Percentiles rank a stretch among this genome's conserved stretches.
phyloP scores from a whole-genome alignment of 495 filamentous ascomycete species.

The Pyronema domesticum region DNA sequence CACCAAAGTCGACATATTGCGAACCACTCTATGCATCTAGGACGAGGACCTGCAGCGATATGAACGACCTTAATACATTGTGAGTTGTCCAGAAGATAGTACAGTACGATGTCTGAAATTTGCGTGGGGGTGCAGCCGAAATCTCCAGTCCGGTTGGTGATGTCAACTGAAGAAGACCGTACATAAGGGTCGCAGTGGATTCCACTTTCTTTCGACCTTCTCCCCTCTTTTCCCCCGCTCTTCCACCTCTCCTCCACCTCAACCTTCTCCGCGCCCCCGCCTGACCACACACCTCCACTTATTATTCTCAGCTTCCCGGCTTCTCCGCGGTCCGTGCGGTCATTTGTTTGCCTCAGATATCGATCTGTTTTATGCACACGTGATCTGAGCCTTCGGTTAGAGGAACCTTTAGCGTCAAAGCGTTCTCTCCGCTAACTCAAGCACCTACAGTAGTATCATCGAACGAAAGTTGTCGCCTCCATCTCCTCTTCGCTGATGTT shows the following conservation, averaged over 20 bases:
- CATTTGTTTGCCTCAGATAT: background rate
- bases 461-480: background rate
- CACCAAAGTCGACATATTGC: too few relatives aligned
- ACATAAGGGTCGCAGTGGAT: background rate
- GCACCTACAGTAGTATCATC: background rate
- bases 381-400: background rate
- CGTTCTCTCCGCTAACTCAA: background rate
- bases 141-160: background rate
- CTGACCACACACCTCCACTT: background rate
- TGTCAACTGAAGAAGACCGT: background rate
- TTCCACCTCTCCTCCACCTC: too few relatives aligned
- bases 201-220: background rate
- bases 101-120: background rate
- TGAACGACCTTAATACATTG: background rate
- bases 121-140: background rate
- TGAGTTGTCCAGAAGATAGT: background rate
- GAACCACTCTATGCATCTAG: too few relatives aligned
- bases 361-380: background rate
- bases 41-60: too few relatives aligned
- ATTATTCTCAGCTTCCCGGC: background rate
- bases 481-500: background rate
- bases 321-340: background rate
- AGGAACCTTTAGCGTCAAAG: background rate
- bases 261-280: background rate
- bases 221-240: too few relatives aligned